Percentiles rank a stretch among this genome's conserved stretches.
phyloP scores from a whole-genome alignment of 805 yeast species.

The Zygoascus biomembranicola region DNA sequence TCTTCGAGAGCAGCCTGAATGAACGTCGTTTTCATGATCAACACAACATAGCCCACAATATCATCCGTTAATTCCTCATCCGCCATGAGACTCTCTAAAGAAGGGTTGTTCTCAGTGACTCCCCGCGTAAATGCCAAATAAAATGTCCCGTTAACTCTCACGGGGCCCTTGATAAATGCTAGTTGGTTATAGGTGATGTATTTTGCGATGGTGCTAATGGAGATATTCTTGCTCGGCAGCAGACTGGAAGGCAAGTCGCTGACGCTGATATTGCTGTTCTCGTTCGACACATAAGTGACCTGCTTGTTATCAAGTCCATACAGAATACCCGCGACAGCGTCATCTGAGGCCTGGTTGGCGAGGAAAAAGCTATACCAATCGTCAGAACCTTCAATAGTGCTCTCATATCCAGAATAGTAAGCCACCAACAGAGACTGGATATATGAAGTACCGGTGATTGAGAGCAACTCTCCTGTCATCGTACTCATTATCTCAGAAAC shows the following conservation, averaged over 20 bases:
- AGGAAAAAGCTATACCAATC: constrained; percentile 10
- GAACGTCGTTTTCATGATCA: constrained; percentile 39
- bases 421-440: constrained; percentile 50
- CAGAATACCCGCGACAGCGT: constrained; percentile 15
- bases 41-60: constrained; percentile 53
- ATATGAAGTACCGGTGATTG: constrained; percentile 51
- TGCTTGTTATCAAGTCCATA: constrained; percentile 6
- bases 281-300: not conserved
- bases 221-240: constrained; percentile 8
- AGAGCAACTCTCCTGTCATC: constrained; percentile 57
- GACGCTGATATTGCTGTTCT: not conserved
- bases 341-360: constrained; percentile 17
- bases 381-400: constrained; percentile 2
- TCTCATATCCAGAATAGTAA: constrained; percentile 25
- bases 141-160: constrained; percentile 3
- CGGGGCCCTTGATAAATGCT: constrained; percentile 18
- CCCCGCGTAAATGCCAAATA: constrained; percentile 15
- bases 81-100: not conserved
- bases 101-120: constrained; percentile 14
- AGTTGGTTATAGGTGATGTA: constrained; percentile 2
- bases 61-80: not conserved
- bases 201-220: not conserved
- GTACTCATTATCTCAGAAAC: constrained; percentile 56
- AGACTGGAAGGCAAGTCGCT: constrained; percentile 7
- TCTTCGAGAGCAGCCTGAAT: not conserved